A percentile compares a stretch with the other conserved stretches of the same genome.
Conservation (phyloP, 345 rosid species). For the Lenwebbia sp. region DNA sequence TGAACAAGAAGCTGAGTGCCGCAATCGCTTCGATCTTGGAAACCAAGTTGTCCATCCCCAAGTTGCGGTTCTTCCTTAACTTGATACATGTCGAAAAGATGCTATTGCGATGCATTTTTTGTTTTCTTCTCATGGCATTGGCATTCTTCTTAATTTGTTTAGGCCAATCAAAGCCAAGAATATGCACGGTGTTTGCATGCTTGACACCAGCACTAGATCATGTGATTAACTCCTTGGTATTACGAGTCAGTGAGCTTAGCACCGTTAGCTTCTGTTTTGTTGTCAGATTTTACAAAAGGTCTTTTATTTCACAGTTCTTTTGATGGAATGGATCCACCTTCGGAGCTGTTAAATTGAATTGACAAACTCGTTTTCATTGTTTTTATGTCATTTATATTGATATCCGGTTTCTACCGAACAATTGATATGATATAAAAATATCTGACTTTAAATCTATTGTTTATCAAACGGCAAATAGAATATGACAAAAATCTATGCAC, state of each 20-base stretch:
- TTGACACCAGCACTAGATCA: constrained; percentile 89
- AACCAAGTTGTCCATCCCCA: constrained; percentile 71
- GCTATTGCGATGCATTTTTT: too few relatives aligned
- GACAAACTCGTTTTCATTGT: too few relatives aligned
- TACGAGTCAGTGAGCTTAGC: constrained; percentile 1
- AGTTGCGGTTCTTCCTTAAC: constrained; percentile 76
- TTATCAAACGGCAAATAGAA: too few relatives aligned
- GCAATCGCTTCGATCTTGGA: constrained; percentile 72
- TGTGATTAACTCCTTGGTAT: constrained; percentile 29
- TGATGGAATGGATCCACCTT: constrained; percentile 96
- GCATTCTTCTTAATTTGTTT: constrained; percentile 55
- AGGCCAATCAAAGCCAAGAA: constrained; percentile 96
- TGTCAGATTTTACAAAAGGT: neutral
- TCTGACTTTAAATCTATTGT: too few relatives aligned
- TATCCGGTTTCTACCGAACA: too few relatives aligned
- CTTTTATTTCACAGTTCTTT: constrained; percentile 46
- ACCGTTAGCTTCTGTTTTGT: neutral
- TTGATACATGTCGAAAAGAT: too few relatives aligned
- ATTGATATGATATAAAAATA: too few relatives aligned
- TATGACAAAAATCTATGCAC: too few relatives aligned
- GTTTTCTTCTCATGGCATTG: too few relatives aligned
- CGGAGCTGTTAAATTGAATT: constrained; percentile 7
- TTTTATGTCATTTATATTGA: too few relatives aligned
- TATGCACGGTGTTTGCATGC: constrained; percentile 98
- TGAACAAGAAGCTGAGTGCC: constrained; percentile 80